Base-by-base conservation (phyloP, 2,329 filamentous ascomycete species). In the Capronia epimyces region DNA sequence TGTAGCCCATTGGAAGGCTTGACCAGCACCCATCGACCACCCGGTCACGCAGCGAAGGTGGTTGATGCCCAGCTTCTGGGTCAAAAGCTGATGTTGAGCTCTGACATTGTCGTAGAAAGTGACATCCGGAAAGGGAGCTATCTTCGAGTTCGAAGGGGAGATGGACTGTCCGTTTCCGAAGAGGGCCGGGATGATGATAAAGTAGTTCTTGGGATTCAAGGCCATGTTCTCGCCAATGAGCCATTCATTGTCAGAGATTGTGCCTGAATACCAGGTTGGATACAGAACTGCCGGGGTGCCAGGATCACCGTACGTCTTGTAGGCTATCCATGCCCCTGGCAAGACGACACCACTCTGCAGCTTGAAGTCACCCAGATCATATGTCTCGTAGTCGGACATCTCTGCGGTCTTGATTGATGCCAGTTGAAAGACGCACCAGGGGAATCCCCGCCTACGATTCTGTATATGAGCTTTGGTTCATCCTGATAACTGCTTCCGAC, bases 191-290 rank as follows among this genome's bases (percentile, higher is more conserved):
- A 87, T 78, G 60, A 87, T 77, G 52, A 87, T 85, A 67, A 79
- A 86, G 68, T 83, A 85, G 41, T 80, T 75, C 12, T 72, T 70
- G 0, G 86, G 84, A 54, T 77, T 77, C 37, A 90, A 72, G 0
- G 82, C 77, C 64, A 81, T 86, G 58, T 80, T 75, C 4, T 76
- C 66, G 10, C 84, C 83, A 36, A 87, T 76, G 9, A 90, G 76
- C 86, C 86, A 89, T 64, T 85, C 75, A 53, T 90, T 90, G 62
- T 87, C 82, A 2, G 75, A 71, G 55, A 90, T 86, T 2, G 68
- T 71, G 52, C 82, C 82, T 15, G 80, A 83, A 65, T 83, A 90
- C 86, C 86, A 90, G 1, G 82, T 82, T 1, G 86, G 87, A 62
- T 90, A 90, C 54, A 90, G 77, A 51, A 90, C 79, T 2, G 81